These are phyloP conservation scores for Rosellinia necatrix DNA, from an alignment of 2,329 filamentous ascomycete genomes.

Conservation along the genomic window DNA sequence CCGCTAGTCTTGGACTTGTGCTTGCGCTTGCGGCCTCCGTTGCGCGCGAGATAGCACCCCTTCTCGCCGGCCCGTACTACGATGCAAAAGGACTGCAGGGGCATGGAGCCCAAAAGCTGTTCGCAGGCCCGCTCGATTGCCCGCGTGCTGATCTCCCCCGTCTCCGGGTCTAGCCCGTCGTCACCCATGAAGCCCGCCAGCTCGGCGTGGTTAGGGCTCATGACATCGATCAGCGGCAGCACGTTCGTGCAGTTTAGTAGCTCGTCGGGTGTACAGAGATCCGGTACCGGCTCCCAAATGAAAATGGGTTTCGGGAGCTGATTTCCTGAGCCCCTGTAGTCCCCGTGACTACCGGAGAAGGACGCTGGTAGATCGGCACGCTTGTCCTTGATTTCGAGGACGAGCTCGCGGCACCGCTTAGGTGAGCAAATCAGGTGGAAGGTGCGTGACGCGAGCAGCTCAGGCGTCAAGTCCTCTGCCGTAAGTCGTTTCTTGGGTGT, in stretches of 20 bases:
- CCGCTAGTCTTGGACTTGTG: conserved; percentile 23
- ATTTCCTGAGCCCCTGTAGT: conserved; percentile 19
- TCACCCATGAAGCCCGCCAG: conserved; percentile 83
- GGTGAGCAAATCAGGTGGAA: conserved; percentile 91
- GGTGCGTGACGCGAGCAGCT: conserved; percentile 71
- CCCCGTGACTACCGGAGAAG: not conserved
- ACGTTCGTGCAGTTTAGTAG: conserved; percentile 68
- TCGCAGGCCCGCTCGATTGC: conserved; percentile 65
- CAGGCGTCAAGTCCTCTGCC: conserved; percentile 68
- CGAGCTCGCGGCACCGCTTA: conserved; percentile 74
- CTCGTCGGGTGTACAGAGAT: conserved; percentile 76
- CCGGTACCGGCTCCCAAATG: conserved; percentile 95
- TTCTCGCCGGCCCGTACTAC: conserved; percentile 74
- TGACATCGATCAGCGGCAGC: conserved; percentile 64
- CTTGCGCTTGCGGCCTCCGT: conserved; percentile 56
- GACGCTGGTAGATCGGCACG: conserved; percentile 47
- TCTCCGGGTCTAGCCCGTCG: conserved; percentile 56
- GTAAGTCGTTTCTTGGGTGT: conserved; percentile 86
- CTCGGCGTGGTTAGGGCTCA: conserved; percentile 84
- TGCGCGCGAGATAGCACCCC: conserved; percentile 69
- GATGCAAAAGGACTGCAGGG: conserved; percentile 66
- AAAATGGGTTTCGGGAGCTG: conserved; percentile 66
- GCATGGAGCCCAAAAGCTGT: conserved; percentile 66
- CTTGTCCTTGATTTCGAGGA: conserved; percentile 69
- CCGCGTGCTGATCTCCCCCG: conserved; percentile 56